Conservation (phyloP, 495 filamentous ascomycete species). For the Trichoderma gamsii region DNA sequence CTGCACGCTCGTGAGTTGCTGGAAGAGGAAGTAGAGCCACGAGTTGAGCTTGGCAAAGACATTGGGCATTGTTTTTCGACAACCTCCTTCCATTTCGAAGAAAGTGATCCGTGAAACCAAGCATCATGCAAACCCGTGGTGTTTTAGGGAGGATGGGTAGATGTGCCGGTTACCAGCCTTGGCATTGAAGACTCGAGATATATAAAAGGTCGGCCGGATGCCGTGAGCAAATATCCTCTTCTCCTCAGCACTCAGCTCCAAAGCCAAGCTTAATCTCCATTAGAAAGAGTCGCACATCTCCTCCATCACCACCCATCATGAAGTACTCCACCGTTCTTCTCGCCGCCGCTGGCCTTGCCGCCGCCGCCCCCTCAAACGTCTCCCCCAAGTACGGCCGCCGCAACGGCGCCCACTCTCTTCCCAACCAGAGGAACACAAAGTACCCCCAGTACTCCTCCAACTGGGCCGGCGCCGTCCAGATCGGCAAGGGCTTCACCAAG, state of each 20-base stretch:
- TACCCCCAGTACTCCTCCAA: conserved; percentile 26
- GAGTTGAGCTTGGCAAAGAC: background rate
- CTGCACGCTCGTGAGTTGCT: background rate
- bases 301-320: background rate
- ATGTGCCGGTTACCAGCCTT: too few relatives aligned
- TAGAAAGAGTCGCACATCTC: too few relatives aligned
- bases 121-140: too few relatives aligned
- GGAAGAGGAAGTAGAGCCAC: background rate
- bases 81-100: too few relatives aligned
- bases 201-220: too few relatives aligned
- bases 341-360: background rate
- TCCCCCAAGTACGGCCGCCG: background rate
- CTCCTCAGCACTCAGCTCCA: too few relatives aligned
- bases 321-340: background rate
- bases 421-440: background rate
- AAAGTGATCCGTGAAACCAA: too few relatives aligned
- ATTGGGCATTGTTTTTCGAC: too few relatives aligned
- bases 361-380: background rate
- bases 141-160: too few relatives aligned
- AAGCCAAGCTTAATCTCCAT: too few relatives aligned
- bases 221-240: too few relatives aligned
- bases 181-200: too few relatives aligned
- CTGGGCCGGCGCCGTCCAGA: background rate
- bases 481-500: background rate
- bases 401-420: background rate